Base-by-base conservation (phyloP, 2,329 filamentous ascomycete genomes). In the Trichoderma asperellum region DNA sequence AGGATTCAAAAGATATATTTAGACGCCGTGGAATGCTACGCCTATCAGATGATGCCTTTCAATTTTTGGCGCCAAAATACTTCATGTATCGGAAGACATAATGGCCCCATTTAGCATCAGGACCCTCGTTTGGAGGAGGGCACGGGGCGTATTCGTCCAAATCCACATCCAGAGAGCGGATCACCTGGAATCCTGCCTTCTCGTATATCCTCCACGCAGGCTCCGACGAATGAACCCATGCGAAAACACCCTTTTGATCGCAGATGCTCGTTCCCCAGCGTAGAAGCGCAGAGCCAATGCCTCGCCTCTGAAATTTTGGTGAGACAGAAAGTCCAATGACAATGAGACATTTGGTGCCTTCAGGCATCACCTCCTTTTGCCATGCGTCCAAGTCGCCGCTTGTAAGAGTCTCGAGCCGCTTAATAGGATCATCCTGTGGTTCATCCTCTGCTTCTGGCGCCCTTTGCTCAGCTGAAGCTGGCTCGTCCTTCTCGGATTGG, bases 171-270 rank as follows among this genome's bases (percentile, higher is more conserved):
- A 79, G 72, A 16, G 59, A 73, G 7, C 76, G 75, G 8, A 76
- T 74, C 8, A 75, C 70, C 59, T 74, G 72, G 55, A 78, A 80
- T 1, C 77, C 78, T 35, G 72, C 71, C 70, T 76, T 77, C 43
- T 72, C 72, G 52, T 78, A 80, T 67, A 76, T 71, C n/a, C 34
- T 63, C 72, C 73, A 77, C 1, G 72, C 77, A 6, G 72, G 73
- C 68, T 78, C 77, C 7, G 78, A 80, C 18, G 78, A 76, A 68
- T 79, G 77, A 58, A 79, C 78, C 79, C 79, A 80, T 40, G 74
- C 75, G 53, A 79, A 77, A 10, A 74, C 75, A 2, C 72, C 71
- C 35, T 73, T 64, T 6, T 73, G 63, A 57, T 80, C 77, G 60
- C 76, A 77, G 6, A 75, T 71, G 14, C 72, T 60, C 5, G 75